phyloP scores from a whole-genome alignment of 1,284 basidiomycete genomes.

The Fomitopsis pinicola region DNA sequence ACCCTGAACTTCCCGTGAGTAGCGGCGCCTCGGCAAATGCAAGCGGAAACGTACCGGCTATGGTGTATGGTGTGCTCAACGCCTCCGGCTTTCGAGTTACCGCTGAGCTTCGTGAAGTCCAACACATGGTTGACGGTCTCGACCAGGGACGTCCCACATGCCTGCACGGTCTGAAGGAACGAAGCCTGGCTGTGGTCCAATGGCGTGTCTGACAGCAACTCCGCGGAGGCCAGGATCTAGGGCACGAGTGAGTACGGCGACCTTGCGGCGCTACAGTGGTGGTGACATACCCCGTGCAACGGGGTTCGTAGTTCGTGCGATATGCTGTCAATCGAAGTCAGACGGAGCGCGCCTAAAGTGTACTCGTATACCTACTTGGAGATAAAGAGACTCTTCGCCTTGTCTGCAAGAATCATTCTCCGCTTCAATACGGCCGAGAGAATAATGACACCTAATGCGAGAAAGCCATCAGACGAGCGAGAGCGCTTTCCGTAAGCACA shows the following conservation, averaged over 20 bases:
- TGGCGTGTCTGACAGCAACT: constrained; percentile 79
- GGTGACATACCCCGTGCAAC: constrained; percentile 68
- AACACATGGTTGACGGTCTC: constrained; percentile 95
- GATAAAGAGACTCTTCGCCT: constrained; percentile 87
- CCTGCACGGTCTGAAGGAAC: constrained; percentile 85
- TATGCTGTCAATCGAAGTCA: constrained; percentile 51
- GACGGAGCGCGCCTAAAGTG: constrained; percentile 11
- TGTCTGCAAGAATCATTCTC: constrained; percentile 92
- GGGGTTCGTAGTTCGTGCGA: constrained; percentile 93
- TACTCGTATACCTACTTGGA: constrained; percentile 60
- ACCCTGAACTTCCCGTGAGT: constrained; percentile 43
- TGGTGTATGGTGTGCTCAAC: constrained; percentile 71
- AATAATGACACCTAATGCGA: constrained; percentile 77
- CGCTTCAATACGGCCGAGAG: constrained; percentile 91
- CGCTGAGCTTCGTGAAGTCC: constrained; percentile 94
- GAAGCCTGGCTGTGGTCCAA: constrained; percentile 82
- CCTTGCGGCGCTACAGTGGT: background rate
- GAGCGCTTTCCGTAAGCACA: background rate
- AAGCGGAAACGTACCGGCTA: constrained; percentile 45
- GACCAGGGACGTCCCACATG: constrained; percentile 80
- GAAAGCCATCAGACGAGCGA: background rate
- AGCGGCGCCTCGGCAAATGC: background rate
- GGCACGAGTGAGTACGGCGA: constrained; percentile 7
- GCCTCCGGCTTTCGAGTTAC: constrained; percentile 75
- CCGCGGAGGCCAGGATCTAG: constrained; percentile 86